phyloP scores from a whole-genome alignment of 192 early-diverging fungal genomes.

The Coemansia sp. region DNA sequence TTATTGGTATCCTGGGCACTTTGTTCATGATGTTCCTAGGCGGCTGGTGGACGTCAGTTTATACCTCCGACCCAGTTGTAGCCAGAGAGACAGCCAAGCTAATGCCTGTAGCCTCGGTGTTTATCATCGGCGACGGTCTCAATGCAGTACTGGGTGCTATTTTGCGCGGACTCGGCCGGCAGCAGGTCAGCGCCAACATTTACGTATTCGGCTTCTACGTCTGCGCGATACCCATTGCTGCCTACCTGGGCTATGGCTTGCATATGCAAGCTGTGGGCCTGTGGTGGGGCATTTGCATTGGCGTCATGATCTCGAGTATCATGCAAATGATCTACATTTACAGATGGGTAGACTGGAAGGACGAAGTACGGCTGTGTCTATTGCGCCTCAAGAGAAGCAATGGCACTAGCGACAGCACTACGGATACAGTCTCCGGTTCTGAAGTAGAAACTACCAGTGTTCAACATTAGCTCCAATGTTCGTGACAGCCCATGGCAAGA shows the following conservation, averaged over 20 bases:
- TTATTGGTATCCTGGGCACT: constrained; percentile 5
- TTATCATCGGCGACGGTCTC: constrained; percentile 65
- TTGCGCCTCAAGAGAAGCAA: constrained; percentile 10
- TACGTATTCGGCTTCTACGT: constrained; percentile 61
- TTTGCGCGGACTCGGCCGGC: constrained; percentile 61
- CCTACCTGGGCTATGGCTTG: constrained; percentile 56
- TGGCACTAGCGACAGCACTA: background rate
- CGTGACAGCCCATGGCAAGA: background rate
- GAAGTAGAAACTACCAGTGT: background rate
- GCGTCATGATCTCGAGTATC: constrained; percentile 38
- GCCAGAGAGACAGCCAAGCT: constrained; percentile 66
- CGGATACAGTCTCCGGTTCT: background rate
- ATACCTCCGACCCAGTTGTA: constrained; percentile 75
- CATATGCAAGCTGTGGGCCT: constrained; percentile 48
- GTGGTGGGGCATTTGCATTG: constrained; percentile 52
- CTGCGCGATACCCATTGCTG: constrained; percentile 60
- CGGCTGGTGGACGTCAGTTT: constrained; percentile 59
- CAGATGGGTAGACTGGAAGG: constrained; percentile 32
- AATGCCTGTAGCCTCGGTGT: constrained; percentile 71
- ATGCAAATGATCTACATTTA: constrained; percentile 40
- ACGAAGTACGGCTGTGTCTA: constrained; percentile 46
- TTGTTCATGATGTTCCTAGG: constrained; percentile 16
- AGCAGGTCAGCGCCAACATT: constrained; percentile 59
- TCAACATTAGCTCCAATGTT: background rate
- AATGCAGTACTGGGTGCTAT: constrained; percentile 64